Evolutionary conservation across 148 eudicot genomes (phyloP).

Genomic region (Silene uniflora): DNA sequence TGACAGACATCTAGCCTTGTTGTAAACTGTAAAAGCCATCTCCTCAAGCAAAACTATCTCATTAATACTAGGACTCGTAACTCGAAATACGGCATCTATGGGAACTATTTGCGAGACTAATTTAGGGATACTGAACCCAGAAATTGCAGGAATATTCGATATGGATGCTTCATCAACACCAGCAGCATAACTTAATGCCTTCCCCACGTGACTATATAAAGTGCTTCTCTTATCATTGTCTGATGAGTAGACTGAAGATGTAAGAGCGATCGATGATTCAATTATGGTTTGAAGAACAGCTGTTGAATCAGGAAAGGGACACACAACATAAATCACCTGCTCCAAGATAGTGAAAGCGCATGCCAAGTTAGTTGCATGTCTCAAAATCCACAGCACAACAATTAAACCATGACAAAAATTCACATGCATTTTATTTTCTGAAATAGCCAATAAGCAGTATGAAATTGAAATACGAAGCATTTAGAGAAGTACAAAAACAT

Average conservation of each 20-base stretch:
- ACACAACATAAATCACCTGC: slow-evolving; percentile 93
- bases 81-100: slow-evolving; percentile 86
- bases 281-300: slow-evolving; percentile 81
- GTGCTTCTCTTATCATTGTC: slow-evolving; percentile 81
- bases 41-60: slow-evolving; percentile 83
- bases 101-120: slow-evolving; percentile 83
- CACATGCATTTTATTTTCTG: not conserved
- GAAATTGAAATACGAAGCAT: not conserved
- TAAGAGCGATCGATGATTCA: slow-evolving; percentile 73
- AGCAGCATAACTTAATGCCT: slow-evolving; percentile 77
- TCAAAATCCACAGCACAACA: slow-evolving; percentile 6
- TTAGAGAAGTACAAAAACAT: not conserved
- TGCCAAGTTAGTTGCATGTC: slow-evolving; percentile 6
- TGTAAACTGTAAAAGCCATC: slow-evolving; percentile 93
- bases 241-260: slow-evolving; percentile 60
- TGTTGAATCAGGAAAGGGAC: slow-evolving; percentile 94
- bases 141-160: slow-evolving; percentile 72
- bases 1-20: slow-evolving; percentile 82
- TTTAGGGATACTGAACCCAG: slow-evolving; percentile 89
- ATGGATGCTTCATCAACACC: slow-evolving; percentile 82
- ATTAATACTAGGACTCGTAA: slow-evolving; percentile 68
- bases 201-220: slow-evolving; percentile 74
- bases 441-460: not conserved
- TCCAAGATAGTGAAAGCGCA: slow-evolving; percentile 22
- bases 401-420: not conserved